Evolutionary conservation across 2,329 filamentous ascomycete species (phyloP).

Genomic region (Pochonia chlamydosporia): DNA sequence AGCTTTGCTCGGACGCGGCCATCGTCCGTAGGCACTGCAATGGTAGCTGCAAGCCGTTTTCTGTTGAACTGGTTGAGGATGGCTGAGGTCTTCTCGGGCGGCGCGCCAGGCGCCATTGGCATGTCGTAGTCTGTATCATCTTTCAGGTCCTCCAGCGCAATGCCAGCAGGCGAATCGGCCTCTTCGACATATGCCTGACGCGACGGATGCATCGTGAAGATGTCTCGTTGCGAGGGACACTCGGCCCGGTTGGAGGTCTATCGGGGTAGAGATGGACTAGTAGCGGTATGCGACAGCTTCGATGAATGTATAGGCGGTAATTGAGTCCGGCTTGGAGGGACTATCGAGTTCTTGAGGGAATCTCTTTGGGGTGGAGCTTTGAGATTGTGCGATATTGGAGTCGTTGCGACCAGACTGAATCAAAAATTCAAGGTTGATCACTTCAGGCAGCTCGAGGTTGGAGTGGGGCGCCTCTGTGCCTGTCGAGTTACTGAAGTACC

Average conservation of each 20-base stretch:
- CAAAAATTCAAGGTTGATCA: no score
- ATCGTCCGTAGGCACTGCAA: slow-evolving; percentile 93
- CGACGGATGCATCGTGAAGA: slow-evolving; percentile 72
- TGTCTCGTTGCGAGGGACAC: neutral
- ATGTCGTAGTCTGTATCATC: slow-evolving; percentile 82
- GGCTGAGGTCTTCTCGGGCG: slow-evolving; percentile 76
- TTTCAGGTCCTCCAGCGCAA: slow-evolving; percentile 46
- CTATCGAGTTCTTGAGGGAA: no score
- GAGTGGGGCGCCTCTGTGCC: neutral
- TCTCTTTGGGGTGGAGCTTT: no score
- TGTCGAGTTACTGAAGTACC: no score
- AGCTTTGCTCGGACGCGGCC: slow-evolving; percentile 73
- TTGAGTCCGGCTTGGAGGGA: no score
- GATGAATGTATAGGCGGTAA: no score
- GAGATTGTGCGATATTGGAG: no score
- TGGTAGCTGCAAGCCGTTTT: slow-evolving; percentile 80
- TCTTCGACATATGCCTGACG: slow-evolving; percentile 94
- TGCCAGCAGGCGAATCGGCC: slow-evolving; percentile 48
- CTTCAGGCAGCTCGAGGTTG: neutral
- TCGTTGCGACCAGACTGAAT: no score
- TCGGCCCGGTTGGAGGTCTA: no score
- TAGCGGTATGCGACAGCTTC: no score
- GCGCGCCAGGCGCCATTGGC: slow-evolving; percentile 59
- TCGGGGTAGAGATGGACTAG: no score
- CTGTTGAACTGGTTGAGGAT: slow-evolving; percentile 85